Conservation (phyloP, 2,329 filamentous ascomycete species). For the Fusarium chaquense region DNA sequence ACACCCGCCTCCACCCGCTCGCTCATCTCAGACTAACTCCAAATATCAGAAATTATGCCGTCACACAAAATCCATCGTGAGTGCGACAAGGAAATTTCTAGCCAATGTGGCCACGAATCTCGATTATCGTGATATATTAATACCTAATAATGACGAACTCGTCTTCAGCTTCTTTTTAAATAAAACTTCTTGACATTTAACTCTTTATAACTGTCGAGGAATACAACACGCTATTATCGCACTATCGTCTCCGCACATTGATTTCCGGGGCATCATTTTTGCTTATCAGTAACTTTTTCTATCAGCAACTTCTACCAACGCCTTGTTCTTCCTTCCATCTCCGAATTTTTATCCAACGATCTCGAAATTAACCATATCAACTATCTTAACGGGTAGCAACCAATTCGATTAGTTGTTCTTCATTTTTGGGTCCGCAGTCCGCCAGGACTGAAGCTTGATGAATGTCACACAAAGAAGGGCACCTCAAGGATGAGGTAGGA, state of each 20-base stretch:
- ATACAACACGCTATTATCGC: constrained; percentile 2
- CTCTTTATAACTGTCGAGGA: neutral
- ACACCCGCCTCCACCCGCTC: constrained; percentile 42
- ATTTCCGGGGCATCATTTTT: constrained; percentile 36
- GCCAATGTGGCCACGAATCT: constrained; percentile 28
- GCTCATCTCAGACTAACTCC: neutral
- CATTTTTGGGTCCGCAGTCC: constrained; percentile 25
- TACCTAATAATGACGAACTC: constrained; percentile 22
- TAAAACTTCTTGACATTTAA: neutral
- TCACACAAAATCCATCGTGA: constrained; percentile 18
- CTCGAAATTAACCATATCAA: neutral
- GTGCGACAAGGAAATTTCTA: constrained; percentile 18
- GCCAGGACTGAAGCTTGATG: constrained; percentile 44
- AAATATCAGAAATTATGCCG: constrained; percentile 21
- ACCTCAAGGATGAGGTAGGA: constrained; percentile 70
- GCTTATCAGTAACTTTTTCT: constrained; percentile 18
- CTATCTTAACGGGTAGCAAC: neutral
- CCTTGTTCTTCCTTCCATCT: constrained; percentile 39
- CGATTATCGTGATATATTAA: constrained; percentile 21
- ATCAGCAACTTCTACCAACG: constrained; percentile 29
- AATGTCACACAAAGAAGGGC: constrained; percentile 55
- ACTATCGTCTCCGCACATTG: constrained; percentile 28
- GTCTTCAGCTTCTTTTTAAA: neutral
- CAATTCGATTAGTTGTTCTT: constrained; percentile 37
- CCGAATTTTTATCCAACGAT: constrained; percentile 53